Conservation (phyloP, 768 basidiomycete species). For the Pisolithus marmoratus region DNA sequence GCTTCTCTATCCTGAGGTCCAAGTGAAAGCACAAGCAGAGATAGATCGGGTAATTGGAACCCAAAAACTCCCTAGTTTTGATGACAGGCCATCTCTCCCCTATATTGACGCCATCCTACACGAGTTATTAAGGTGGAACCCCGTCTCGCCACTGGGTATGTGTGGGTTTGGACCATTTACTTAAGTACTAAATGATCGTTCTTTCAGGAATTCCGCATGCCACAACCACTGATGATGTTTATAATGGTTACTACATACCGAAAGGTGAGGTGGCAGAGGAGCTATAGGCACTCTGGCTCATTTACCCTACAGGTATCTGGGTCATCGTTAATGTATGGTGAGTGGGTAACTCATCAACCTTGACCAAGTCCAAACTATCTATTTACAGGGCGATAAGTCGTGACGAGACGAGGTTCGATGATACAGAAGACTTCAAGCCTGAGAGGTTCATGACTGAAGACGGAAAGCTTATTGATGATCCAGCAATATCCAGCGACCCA, state of each 20-base stretch:
- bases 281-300: neutral
- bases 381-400: constrained; percentile 19
- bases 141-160: constrained; percentile 20
- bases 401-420: constrained; percentile 12
- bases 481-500: constrained; percentile 11
- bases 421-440: constrained; percentile 21
- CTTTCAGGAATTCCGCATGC: constrained; percentile 20
- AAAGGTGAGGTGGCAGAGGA: constrained; percentile 22
- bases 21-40: constrained; percentile 19
- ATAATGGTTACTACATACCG: constrained; percentile 35
- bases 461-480: constrained; percentile 8
- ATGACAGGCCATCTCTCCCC: constrained; percentile 27
- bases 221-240: constrained; percentile 18
- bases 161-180: neutral
- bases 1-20: constrained; percentile 22
- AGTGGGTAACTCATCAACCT: neutral
- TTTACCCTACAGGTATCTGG: constrained; percentile 15
- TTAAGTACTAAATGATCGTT: neutral
- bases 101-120: constrained; percentile 38
- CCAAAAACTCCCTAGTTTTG: constrained; percentile 19
- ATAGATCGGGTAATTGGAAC: constrained; percentile 22
- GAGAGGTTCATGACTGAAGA: constrained; percentile 17
- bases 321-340: constrained; percentile 33
- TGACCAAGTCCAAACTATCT: neutral
- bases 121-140: constrained; percentile 28